A percentile compares a stretch with the other conserved stretches of the same genome.
These are phyloP conservation scores for Phalaenopsis aphrodite DNA, from an alignment of 106 monocot genomes.

Conservation along the genomic window DNA sequence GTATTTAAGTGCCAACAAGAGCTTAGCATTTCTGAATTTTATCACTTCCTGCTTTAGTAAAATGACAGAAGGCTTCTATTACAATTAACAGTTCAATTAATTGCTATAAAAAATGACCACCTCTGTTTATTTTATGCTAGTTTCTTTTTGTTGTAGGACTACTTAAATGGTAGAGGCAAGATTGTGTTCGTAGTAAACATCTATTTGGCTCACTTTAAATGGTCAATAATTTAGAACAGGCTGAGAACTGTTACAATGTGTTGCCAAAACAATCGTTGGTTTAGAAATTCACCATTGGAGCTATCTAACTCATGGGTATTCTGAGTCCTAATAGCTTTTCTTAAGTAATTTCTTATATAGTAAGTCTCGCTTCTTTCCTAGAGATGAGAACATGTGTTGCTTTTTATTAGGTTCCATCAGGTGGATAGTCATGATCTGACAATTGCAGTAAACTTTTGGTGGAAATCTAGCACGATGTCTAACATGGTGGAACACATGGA, in stretches of 20 bases:
- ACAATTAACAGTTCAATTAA: too few relatives aligned
- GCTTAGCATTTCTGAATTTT: too few relatives aligned
- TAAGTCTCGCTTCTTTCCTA: neutral
- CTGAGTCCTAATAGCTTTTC: neutral
- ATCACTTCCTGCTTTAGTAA: too few relatives aligned
- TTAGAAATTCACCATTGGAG: neutral
- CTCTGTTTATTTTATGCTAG: neutral
- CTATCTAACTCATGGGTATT: neutral
- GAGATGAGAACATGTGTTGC: neutral
- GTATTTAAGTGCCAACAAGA: too few relatives aligned
- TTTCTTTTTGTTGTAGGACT: neutral
- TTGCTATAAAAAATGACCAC: neutral
- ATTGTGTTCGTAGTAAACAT: neutral
- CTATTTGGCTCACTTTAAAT: neutral
- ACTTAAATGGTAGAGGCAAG: neutral
- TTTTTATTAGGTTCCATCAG: conserved; percentile 80
- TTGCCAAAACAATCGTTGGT: neutral
- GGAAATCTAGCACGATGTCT: conserved; percentile 73
- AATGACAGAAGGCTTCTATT: too few relatives aligned
- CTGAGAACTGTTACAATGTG: neutral
- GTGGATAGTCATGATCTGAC: conserved; percentile 94
- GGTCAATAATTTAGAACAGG: neutral
- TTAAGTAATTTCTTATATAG: neutral
- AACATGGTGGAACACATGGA: conserved; percentile 91
- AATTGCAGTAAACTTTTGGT: conserved; percentile 93